A percentile compares a stretch with the other conserved stretches of the same genome.
These are phyloP conservation scores for Tolypocladium paradoxum DNA, from an alignment of 2,329 filamentous ascomycete genomes.

Conservation along the genomic window DNA sequence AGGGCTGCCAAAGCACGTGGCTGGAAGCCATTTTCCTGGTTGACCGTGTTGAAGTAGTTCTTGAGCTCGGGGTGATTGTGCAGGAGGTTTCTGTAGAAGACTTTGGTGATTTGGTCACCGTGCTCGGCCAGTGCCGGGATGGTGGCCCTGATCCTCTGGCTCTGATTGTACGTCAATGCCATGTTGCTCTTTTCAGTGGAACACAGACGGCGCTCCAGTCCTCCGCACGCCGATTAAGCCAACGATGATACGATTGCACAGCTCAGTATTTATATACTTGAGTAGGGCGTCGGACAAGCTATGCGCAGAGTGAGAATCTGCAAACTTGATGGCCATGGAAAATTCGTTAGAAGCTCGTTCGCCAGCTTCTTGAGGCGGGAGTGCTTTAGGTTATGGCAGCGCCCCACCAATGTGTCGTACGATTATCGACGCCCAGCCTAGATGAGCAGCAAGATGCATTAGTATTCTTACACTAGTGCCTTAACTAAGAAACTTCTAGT, in stretches of 20 bases:
- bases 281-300: not conserved
- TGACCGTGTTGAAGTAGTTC: constrained; percentile 53
- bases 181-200: constrained; percentile 11
- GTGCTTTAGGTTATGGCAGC: no score
- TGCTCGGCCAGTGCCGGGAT: constrained; percentile 58
- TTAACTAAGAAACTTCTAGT: no score
- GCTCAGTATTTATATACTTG: not conserved
- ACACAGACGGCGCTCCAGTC: not conserved
- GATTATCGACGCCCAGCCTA: not conserved
- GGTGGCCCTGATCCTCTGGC: constrained; percentile 56
- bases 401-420: not conserved
- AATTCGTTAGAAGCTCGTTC: not conserved
- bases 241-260: not conserved
- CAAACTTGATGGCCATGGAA: not conserved
- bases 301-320: not conserved
- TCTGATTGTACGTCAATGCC: constrained; percentile 42
- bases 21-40: constrained; percentile 24
- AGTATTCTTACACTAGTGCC: no score
- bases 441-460: not conserved
- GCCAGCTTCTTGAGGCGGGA: not conserved
- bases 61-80: constrained; percentile 53
- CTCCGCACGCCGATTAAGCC: not conserved
- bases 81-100: constrained; percentile 63
- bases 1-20: constrained; percentile 23
- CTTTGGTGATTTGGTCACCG: constrained; percentile 56